phyloP scores from a whole-genome alignment of 352 stramenopile genomes.

The Nothophytophthora sp. region DNA sequence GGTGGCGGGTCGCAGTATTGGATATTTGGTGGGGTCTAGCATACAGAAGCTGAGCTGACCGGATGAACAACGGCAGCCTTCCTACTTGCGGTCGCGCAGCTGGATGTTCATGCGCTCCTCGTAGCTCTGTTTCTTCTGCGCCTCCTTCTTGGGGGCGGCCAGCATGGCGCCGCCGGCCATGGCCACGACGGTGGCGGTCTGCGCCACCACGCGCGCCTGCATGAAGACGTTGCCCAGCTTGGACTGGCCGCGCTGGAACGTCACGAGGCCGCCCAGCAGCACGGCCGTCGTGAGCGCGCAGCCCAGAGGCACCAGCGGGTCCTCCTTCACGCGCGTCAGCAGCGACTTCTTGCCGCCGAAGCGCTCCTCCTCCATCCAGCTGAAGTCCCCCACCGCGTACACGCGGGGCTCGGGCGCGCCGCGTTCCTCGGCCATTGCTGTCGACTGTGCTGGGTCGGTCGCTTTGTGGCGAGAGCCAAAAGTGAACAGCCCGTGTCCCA shows the following conservation, averaged over 20 bases:
- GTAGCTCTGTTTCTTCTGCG: conserved; percentile 57
- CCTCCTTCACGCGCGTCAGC: conserved; percentile 63
- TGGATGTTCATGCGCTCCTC: conserved; percentile 76
- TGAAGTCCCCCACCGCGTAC: conserved; percentile 58
- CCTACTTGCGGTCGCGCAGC: conserved; percentile 29
- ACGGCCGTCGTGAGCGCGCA: conserved; percentile 64
- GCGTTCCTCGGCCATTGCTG: conserved; percentile 11
- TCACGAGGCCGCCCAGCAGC: conserved; percentile 65
- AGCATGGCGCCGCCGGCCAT: conserved; percentile 53
- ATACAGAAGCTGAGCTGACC: too few relatives aligned
- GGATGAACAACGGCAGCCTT: too few relatives aligned
- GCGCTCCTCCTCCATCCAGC: conserved; percentile 63
- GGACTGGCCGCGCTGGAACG: conserved; percentile 72
- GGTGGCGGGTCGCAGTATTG: too few relatives aligned
- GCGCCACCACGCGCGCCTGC: conserved; percentile 73
- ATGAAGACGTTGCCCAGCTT: conserved; percentile 86
- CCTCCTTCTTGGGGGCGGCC: conserved; percentile 46
- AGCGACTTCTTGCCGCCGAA: conserved; percentile 62
- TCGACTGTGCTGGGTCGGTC: not conserved
- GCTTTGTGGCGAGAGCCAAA: too few relatives aligned
- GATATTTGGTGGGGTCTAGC: too few relatives aligned
- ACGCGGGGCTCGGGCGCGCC: conserved; percentile 11
- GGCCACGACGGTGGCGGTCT: conserved; percentile 72
- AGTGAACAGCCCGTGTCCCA: too few relatives aligned
- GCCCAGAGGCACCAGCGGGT: conserved; percentile 77